phyloP scores from a whole-genome alignment of 2,329 filamentous ascomycete genomes.

The Apiospora malaysiana region DNA sequence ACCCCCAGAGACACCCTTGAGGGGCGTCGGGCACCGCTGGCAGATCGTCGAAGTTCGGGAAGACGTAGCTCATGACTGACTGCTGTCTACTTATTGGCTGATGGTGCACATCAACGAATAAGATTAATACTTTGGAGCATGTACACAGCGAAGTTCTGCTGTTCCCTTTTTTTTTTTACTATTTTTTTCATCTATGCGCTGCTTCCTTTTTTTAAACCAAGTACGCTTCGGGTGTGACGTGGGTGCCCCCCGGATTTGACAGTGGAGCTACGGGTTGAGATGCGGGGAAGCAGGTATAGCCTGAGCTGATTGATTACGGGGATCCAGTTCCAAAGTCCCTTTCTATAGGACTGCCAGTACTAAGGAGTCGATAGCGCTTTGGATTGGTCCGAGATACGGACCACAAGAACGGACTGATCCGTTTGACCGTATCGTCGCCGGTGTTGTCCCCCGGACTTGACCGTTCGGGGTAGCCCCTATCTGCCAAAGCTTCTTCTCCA shows the following conservation, averaged over 20 bases:
- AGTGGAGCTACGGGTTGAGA: not conserved
- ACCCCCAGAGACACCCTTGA: not conserved
- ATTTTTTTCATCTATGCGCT: not conserved
- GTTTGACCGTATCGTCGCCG: not conserved
- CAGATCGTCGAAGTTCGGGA: conserved; percentile 1
- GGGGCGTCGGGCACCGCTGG: not conserved
- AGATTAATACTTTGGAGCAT: no score
- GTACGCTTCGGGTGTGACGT: not conserved
- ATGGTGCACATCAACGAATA: not conserved
- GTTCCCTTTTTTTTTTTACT: not conserved
- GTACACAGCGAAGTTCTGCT: no score
- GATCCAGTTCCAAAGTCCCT: not conserved
- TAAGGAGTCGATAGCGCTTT: not conserved
- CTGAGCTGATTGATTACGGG: not conserved
- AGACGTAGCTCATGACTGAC: not conserved
- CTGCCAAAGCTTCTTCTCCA: no score
- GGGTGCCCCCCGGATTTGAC: not conserved
- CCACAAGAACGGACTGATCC: not conserved
- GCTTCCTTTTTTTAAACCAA: not conserved
- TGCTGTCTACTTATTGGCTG: not conserved
- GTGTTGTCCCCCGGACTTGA: not conserved
- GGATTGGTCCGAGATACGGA: not conserved
- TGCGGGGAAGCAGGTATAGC: not conserved
- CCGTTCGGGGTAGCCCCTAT: not conserved
- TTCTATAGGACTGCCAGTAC: not conserved